Evolutionary conservation across 1,284 basidiomycete genomes (phyloP), one percentile per base, ranked within the genome.

Genomic region (Microbotryum lychnidis-dioicae): DNA sequence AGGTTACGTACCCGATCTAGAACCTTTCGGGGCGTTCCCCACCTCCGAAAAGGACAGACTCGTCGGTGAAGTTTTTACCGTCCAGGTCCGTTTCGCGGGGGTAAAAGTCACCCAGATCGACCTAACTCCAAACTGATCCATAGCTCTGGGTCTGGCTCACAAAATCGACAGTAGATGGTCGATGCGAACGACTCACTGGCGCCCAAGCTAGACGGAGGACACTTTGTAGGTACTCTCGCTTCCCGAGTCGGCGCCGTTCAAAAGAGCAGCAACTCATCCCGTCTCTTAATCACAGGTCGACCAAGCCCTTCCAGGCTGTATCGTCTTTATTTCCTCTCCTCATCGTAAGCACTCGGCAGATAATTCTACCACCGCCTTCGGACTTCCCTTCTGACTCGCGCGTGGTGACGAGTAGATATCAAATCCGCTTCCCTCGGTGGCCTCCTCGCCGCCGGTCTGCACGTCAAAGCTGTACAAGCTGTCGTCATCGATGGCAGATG

Each of bases 381-480:
- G 16, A 53, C 31, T 20, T 37, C 10, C 25, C 46, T 54, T 25
- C 12, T 48, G 37, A 42, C 48, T 54, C 14, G 44, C n/a, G 6
- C 8, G 42, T n/a, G 29, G 18, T 44, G 54, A 6, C 33, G 46
- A 56, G 56, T 74, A 90, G 87, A 84, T 66, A 78, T 80, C 51
- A 88, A 87, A 73, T 91, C 87, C 67, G 90, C 90, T 1, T 86
- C 90, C 0, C 92, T 91, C 87, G 91, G 91, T 9, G 91, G 91
- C 4, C 80, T 94, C 42, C 91, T 94, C 88, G 86, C 88, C 1
- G 86, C 87, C 0, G 86, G 89, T 20, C 89, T 91, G 0, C 82
- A 84, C 70, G 78, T 81, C 16, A 82, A 84, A 49, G 81, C 81
- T 25, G 84, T 84, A 6, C 76, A 80, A 20, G 91, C 88, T 7